Base-by-base conservation (phyloP, 1,139 yeast genomes). In the Diutina mesorugosa region DNA sequence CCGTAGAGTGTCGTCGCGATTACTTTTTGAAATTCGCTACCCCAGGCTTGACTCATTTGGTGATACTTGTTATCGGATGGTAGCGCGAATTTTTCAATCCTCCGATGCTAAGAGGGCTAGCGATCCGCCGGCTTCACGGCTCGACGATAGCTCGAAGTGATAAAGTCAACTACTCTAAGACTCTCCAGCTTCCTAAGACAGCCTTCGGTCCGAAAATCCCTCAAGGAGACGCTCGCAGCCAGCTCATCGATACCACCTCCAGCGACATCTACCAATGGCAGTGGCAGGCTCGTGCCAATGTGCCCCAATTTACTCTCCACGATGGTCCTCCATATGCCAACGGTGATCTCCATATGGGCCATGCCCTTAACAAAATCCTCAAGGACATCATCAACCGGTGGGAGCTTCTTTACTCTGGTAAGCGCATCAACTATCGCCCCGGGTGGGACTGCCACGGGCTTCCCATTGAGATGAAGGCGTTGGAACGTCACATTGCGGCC, bases 391-490 rank as follows among this genome's bases (percentile, higher is more conserved):
- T 91, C 57, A 83, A 83, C 61, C 74, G 99, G 56, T 85, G 76
- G 63, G 84, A 89, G 64, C 71, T 91, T 50, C 69, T 86, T 55
- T 63, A 68, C 60, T 70, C 74, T 52, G 87, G 90, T 29, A 78
- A 81, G 60, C 75, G 76, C 54, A 81, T 93, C 6, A 74, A 78
- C 57, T 93, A 89, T 65, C 77, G 78, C 54, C 97, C 98, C 0
- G 99, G 99, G 0, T 93, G 99, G 98, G 99, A 93, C 68, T 93
- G 99, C 66, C 99, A 93, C 71, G 99, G 99, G 0, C 73, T 93
- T 45, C 99, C 99, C 1, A 93, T 93, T 60, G 99, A 93, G 68
- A 75, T 89, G 68, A 90, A 90, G 63, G 95, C 96, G 21, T 50
- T 50, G 45, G 53, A 50, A 32, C 0, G 69, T 88, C 69, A 75